Conservation (phyloP, 306 rosid species). For the Mucuna pruriens region DNA sequence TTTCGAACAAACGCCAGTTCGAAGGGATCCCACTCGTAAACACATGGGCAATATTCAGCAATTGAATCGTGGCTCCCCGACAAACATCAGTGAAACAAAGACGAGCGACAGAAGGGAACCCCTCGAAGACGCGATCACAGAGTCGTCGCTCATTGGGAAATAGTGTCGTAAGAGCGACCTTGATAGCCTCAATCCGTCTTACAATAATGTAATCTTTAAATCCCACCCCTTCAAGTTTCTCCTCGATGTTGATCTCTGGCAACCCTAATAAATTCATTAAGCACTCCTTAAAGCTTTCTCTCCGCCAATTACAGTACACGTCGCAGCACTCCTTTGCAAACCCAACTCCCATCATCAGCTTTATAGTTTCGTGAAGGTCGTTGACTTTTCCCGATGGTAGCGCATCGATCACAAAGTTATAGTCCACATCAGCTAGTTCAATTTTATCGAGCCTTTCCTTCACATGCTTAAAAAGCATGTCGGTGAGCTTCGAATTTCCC, state of each 20-base stretch:
- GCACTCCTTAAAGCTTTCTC: conserved; percentile 68
- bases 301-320: conserved; percentile 63
- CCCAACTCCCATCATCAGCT: conserved; percentile 67
- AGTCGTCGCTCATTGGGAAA: conserved; percentile 75
- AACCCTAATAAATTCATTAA: conserved; percentile 58
- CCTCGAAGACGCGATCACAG: conserved; percentile 65
- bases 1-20: conserved; percentile 52
- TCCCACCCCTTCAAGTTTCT: not conserved
- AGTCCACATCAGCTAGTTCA: conserved; percentile 9
- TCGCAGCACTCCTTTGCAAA: conserved; percentile 69
- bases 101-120: conserved; percentile 62
- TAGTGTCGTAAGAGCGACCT: conserved; percentile 55
- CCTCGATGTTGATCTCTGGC: conserved; percentile 27
- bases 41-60: conserved; percentile 64
- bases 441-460: not conserved
- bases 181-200: conserved; percentile 64
- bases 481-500: not conserved
- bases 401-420: conserved; percentile 62
- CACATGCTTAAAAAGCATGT: not conserved
- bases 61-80: conserved; percentile 56
- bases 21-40: conserved; percentile 57
- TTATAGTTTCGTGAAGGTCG: conserved; percentile 69
- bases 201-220: conserved; percentile 47
- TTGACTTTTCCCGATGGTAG: conserved; percentile 58
- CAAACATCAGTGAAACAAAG: conserved; percentile 78